These are phyloP conservation scores for Fusarium piperis DNA, from an alignment of 2,329 filamentous ascomycete species.

Conservation along the genomic window DNA sequence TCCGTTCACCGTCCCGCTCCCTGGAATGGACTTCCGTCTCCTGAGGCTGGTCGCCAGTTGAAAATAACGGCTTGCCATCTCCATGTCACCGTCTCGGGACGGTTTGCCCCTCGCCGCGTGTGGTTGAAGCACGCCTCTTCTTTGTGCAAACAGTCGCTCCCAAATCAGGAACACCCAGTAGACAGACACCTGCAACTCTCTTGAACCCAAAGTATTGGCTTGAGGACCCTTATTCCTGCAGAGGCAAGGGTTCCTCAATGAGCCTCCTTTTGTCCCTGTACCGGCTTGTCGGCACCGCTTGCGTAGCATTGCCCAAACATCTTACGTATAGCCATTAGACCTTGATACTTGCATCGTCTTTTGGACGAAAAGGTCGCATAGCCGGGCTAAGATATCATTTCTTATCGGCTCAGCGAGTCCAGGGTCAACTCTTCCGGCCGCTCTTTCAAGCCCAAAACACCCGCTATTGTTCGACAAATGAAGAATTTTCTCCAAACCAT, in stretches of 20 bases:
- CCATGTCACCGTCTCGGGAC: background rate
- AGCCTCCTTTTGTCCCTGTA: background rate
- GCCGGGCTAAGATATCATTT: background rate
- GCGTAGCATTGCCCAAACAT: background rate
- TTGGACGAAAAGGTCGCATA: background rate
- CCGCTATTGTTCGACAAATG: background rate
- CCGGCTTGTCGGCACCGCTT: background rate
- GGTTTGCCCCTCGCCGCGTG: background rate
- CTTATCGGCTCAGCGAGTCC: background rate
- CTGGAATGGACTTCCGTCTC: conserved; percentile 10
- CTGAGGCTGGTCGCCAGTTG: conserved; percentile 13
- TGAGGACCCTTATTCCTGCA: background rate
- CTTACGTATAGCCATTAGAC: background rate
- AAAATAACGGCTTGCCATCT: background rate
- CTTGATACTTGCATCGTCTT: background rate
- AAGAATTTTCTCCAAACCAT: conserved; percentile 18
- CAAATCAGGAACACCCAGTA: background rate
- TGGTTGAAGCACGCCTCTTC: conserved; percentile 1
- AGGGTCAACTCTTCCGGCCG: background rate
- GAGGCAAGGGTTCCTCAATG: background rate
- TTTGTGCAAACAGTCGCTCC: background rate
- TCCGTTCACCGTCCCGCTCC: conserved; percentile 32
- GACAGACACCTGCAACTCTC: background rate
- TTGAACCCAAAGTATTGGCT: background rate
- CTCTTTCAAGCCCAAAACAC: background rate